Evolutionary conservation across 768 basidiomycete genomes (phyloP).

Genomic region (Macrocybe gigantea): DNA sequence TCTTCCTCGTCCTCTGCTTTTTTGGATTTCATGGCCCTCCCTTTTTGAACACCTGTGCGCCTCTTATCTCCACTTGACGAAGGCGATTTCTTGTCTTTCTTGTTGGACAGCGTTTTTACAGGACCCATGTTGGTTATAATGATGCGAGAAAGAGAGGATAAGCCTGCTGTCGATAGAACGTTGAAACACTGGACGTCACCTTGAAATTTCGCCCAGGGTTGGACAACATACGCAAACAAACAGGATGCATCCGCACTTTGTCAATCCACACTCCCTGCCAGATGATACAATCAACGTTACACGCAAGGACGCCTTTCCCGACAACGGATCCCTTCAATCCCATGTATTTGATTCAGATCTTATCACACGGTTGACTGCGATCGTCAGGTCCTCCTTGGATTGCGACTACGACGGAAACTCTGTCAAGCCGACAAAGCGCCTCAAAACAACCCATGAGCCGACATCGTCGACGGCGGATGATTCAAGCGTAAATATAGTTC

Average conservation of each 20-base stretch:
- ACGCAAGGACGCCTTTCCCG: conserved; percentile 23
- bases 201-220: conserved; percentile 9
- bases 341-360: conserved; percentile 1
- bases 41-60: conserved; percentile 15
- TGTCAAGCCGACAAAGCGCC: background rate
- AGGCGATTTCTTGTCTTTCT: conserved; percentile 15
- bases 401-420: background rate
- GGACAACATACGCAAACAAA: conserved; percentile 13
- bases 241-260: conserved; percentile 29
- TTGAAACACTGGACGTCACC: background rate
- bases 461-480: background rate
- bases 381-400: background rate
- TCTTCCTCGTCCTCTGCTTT: conserved; percentile 11
- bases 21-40: conserved; percentile 15
- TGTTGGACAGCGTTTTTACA: conserved; percentile 9
- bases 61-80: background rate
- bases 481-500: background rate
- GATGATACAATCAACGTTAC: conserved; percentile 26
- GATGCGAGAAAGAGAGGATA: background rate
- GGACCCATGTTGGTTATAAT: conserved; percentile 8
- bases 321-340: conserved; percentile 1
- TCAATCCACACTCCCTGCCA: conserved; percentile 39
- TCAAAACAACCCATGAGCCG: background rate
- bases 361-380: conserved; percentile 11
- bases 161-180: conserved; percentile 2